These are phyloP conservation scores for Ophiocordyceps camponoti-floridani DNA, from an alignment of 2,329 filamentous ascomycete genomes.

Conservation along the genomic window DNA sequence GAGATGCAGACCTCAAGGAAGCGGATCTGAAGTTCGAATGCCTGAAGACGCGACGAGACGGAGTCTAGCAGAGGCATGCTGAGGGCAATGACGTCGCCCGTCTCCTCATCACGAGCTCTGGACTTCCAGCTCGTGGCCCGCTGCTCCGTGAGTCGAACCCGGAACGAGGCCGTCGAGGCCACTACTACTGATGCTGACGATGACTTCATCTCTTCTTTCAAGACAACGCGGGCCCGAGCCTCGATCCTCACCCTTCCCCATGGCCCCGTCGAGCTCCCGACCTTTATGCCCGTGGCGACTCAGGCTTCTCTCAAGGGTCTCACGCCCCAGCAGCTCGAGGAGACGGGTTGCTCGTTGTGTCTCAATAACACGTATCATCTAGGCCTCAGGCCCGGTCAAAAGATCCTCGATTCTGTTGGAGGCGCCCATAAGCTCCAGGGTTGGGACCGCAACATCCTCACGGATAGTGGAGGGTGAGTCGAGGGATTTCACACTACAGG, in stretches of 20 bases:
- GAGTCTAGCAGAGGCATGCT: conserved; percentile 12
- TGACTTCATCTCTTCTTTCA: conserved; percentile 3
- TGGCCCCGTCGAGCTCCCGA: conserved; percentile 73
- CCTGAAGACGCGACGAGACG: background rate
- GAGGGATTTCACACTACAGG: conserved; percentile 7
- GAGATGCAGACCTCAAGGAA: background rate
- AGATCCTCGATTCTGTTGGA: conserved; percentile 69
- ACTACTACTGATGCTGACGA: background rate
- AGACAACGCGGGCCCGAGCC: conserved; percentile 91
- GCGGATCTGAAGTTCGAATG: background rate
- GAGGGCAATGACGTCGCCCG: conserved; percentile 28
- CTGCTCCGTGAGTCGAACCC: conserved; percentile 49
- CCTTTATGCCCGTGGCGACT: conserved; percentile 98
- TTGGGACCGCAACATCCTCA: conserved; percentile 91
- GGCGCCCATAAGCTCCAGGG: conserved; percentile 89
- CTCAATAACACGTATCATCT: conserved; percentile 98
- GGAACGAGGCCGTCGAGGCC: no score
- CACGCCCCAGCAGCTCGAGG: conserved; percentile 79
- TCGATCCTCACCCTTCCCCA: conserved; percentile 79
- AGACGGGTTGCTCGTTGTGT: conserved; percentile 76
- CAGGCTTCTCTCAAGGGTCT: conserved; percentile 91
- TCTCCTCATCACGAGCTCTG: conserved; percentile 46
- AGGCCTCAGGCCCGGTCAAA: conserved; percentile 84
- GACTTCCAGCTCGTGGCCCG: conserved; percentile 61
- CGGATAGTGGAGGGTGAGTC: conserved; percentile 52